Evolutionary conservation across 1,284 basidiomycete species (phyloP), one percentile per base, ranked within the genome.

Genomic region (Grifola frondosa): DNA sequence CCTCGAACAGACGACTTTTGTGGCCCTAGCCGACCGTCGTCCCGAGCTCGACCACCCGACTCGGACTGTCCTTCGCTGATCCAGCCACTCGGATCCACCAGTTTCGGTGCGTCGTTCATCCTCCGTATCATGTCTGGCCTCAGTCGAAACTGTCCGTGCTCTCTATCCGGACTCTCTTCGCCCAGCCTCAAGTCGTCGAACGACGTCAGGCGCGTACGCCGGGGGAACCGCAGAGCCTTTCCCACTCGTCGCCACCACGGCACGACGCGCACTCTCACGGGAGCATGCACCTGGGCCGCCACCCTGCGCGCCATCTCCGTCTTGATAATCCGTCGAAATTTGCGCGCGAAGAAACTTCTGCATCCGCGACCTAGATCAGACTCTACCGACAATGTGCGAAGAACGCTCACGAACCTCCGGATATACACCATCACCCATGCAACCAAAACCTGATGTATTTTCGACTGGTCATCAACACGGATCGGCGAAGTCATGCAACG

Each of bases 121-220:
- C 91, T 71, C 31, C 82, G 80, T 54, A 95, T 93, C 91, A 94
- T 94, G 48, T 88, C 82, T 26, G 84, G 73, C 32, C 77, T 68
- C 19, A 93, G 49, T 16, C 52, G 52, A 23, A 44, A 30, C 13
- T 44, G 31, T 15, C 40, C 28, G 19, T 44, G 53, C 11, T 52
- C 44, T 1, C 31, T 20, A 11, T 28, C 32, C 10, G 37, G 38
- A 21, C 29, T 28, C 32, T 46, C 22, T 24, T 31, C 33, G 19
- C 24, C 43, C 25, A 35, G 7, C 23, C 36, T 40, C 11, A 20
- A 28, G 8, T 34, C 26, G 17, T 24, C 23, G 19, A 28, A 28
- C 26, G 26, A 28, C n/a, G n/a, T 19, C n/a, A 21, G 7, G 25
- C 2, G 22, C 13, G 29, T 17, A 9, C 25, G 24, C 33, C 21